A percentile compares a stretch with the other conserved stretches of the same genome.
Evolutionary conservation across 345 rosid genomes (phyloP).

Genomic region (Bretschneidera sinensis): DNA sequence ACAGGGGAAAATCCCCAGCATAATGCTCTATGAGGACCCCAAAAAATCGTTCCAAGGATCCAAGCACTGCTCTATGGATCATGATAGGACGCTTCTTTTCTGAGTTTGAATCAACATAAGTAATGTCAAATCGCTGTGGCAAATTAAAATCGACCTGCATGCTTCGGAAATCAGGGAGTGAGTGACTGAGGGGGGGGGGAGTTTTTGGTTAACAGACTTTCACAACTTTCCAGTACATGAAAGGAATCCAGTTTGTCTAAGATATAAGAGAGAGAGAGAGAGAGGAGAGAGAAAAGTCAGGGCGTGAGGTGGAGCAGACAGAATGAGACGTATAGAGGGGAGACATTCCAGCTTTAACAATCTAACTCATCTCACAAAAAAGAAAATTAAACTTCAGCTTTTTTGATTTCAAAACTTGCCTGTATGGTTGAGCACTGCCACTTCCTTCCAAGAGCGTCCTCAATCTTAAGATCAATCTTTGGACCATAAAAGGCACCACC

Average conservation of each 20-base stretch:
- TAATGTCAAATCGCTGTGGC: conserved; percentile 82
- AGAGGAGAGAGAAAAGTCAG: neutral
- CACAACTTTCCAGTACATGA: no score
- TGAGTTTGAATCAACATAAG: conserved; percentile 72
- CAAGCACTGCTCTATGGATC: conserved; percentile 97
- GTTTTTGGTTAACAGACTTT: no score
- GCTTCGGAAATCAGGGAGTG: neutral
- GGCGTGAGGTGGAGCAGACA: neutral
- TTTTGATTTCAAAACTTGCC: conserved; percentile 25
- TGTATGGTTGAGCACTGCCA: conserved; percentile 99
- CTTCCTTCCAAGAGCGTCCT: conserved; percentile 95
- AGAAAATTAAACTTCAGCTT: neutral
- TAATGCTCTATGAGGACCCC: conserved; percentile 94
- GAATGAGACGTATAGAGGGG: neutral
- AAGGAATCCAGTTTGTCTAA: no score
- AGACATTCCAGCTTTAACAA: neutral
- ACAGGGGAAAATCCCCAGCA: conserved; percentile 93
- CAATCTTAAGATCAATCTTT: conserved; percentile 88
- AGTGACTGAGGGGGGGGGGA: no score
- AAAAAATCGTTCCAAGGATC: conserved; percentile 85
- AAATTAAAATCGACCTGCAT: conserved; percentile 89
- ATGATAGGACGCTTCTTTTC: conserved; percentile 85
- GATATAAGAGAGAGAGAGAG: no score
- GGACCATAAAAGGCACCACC: conserved; percentile 99
- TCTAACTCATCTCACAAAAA: neutral